phyloP scores from a whole-genome alignment of 441 rosid genomes.

The Omphalea diandra region DNA sequence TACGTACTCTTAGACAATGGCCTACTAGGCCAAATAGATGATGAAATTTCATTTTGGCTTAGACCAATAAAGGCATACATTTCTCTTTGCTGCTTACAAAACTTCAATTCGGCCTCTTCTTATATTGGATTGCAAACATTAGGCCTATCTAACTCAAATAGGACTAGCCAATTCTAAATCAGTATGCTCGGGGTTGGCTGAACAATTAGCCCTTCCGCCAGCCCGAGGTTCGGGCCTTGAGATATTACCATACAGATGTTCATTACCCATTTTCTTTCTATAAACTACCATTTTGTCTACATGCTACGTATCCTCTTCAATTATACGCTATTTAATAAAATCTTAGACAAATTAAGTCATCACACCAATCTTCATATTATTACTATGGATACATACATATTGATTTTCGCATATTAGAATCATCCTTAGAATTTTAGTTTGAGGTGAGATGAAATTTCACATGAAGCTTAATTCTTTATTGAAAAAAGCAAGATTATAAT shows the following conservation, averaged over 20 bases:
- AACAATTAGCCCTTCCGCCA: neutral
- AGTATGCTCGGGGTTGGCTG: neutral
- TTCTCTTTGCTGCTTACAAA: too few relatives aligned
- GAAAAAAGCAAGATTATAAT: too few relatives aligned
- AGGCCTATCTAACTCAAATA: neutral
- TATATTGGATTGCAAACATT: too few relatives aligned
- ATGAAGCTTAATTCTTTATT: too few relatives aligned
- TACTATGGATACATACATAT: too few relatives aligned
- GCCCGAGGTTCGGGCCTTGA: neutral
- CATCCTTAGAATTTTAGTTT: too few relatives aligned
- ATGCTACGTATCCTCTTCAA: neutral
- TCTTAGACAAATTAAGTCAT: neutral
- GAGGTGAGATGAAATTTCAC: too few relatives aligned
- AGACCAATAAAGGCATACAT: too few relatives aligned
- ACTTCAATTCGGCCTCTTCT: too few relatives aligned
- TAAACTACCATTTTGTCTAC: neutral
- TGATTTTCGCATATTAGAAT: too few relatives aligned
- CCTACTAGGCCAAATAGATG: neutral
- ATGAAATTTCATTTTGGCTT: neutral
- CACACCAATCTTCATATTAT: neutral
- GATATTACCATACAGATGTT: too few relatives aligned
- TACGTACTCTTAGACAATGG: too few relatives aligned
- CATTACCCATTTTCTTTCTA: neutral
- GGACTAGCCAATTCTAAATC: neutral
- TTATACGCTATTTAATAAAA: neutral